phyloP scores from a whole-genome alignment of 495 filamentous ascomycete species.

The Penicillium macrosclerotiorum region DNA sequence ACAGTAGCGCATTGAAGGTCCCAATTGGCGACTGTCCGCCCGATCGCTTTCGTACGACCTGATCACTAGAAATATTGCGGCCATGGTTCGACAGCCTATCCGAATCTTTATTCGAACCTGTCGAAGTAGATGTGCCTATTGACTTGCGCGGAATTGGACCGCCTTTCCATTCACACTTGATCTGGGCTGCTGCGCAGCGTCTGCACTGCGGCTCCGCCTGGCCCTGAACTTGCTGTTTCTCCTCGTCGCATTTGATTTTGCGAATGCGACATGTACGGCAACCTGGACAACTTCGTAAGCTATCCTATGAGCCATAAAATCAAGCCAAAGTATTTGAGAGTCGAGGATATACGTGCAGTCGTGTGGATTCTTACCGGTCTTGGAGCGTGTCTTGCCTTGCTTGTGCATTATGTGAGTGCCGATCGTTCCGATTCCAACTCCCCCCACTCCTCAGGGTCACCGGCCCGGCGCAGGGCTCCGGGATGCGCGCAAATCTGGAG shows the following conservation, averaged over 20 bases:
- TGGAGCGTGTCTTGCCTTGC: constrained; percentile 30
- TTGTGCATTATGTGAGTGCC: constrained; percentile 20
- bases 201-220: constrained; percentile 32
- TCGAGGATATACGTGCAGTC: neutral
- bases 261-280: constrained; percentile 37
- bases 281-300: constrained; percentile 12
- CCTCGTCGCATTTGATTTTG: constrained; percentile 38
- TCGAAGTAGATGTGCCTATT: neutral
- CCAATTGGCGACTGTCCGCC: too few relatives aligned
- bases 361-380: constrained; percentile 31
- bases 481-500: constrained; percentile 2
- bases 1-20: constrained; percentile 3
- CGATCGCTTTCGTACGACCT: neutral
- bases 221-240: constrained; percentile 21
- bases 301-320: neutral
- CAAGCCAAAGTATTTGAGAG: too few relatives aligned
- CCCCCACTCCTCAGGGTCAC: too few relatives aligned
- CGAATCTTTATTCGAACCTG: neutral
- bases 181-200: constrained; percentile 25
- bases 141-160: constrained; percentile 27
- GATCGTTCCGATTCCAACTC: too few relatives aligned
- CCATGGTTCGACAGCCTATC: neutral
- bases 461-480: constrained; percentile 1
- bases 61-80: too few relatives aligned
- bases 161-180: constrained; percentile 33